A percentile compares a stretch with the other conserved stretches of the same genome.
These are phyloP conservation scores for Firmiana major DNA, from an alignment of 345 rosid genomes.

Conservation along the genomic window DNA sequence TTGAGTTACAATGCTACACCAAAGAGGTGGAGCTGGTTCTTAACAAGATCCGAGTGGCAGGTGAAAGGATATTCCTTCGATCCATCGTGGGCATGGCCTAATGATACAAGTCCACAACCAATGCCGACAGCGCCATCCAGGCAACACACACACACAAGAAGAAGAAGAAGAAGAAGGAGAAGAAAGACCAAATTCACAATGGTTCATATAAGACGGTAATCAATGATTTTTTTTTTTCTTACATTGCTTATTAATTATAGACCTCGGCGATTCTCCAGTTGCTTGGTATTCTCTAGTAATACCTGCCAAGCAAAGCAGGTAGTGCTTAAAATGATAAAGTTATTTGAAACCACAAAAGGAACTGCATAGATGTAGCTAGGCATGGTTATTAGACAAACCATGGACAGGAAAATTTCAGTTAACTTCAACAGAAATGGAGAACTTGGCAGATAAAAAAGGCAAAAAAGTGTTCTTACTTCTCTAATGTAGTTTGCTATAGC, in stretches of 20 bases:
- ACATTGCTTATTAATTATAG: conserved; percentile 22
- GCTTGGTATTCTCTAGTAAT: conserved; percentile 71
- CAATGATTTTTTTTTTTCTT: neutral
- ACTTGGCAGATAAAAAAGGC: neutral
- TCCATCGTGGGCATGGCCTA: neutral
- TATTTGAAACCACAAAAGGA: neutral
- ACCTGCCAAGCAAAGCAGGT: conserved; percentile 37
- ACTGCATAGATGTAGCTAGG: neutral
- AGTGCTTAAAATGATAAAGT: neutral
- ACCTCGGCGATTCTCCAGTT: conserved; percentile 68
- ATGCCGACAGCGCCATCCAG: neutral
- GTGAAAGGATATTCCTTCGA: neutral
- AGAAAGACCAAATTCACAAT: neutral
- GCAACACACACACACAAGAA: no score
- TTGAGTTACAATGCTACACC: neutral
- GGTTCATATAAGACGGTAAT: neutral
- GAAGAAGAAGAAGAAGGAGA: no score
- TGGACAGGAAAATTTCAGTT: neutral
- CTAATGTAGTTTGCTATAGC: conserved; percentile 73
- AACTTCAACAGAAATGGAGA: neutral
- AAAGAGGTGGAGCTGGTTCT: neutral
- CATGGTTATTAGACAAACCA: neutral
- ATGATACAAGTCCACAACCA: neutral
- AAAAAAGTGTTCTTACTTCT: conserved; percentile 40
- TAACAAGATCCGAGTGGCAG: neutral